phyloP scores from a whole-genome alignment of 306 rosid species.

The Clitoria ternatea region DNA sequence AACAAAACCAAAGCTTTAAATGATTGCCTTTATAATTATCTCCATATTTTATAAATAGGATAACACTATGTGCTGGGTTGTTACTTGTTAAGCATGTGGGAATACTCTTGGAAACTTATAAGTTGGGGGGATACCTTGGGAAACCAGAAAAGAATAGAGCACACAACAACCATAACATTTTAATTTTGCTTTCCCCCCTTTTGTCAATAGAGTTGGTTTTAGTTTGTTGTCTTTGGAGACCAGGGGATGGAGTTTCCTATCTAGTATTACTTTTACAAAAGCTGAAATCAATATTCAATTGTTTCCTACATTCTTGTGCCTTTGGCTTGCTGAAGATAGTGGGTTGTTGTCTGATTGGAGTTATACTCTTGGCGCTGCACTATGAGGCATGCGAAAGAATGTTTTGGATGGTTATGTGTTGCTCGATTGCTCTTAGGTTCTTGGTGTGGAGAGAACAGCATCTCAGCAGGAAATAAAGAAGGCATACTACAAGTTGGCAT shows the following conservation, averaged over 20 bases:
- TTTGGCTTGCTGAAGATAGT: background rate
- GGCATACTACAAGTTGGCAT: slow-evolving; percentile 84
- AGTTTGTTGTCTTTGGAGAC: background rate
- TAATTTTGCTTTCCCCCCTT: background rate
- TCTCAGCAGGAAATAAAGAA: slow-evolving; percentile 90
- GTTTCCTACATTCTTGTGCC: background rate
- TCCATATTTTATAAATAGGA: no score
- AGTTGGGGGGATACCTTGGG: no score
- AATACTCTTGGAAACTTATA: no score
- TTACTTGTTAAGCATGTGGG: no score
- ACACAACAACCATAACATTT: background rate
- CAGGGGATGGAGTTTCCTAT: background rate
- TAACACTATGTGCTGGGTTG: no score
- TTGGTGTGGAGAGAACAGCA: slow-evolving; percentile 65
- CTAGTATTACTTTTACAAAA: background rate
- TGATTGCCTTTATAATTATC: no score
- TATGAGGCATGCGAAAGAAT: background rate
- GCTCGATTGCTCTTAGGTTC: slow-evolving; percentile 26
- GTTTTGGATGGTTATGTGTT: background rate
- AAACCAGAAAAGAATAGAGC: background rate
- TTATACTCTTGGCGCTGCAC: background rate
- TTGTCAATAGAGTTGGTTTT: background rate
- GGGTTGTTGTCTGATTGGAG: background rate
- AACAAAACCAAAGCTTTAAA: no score
- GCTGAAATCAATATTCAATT: background rate